These are phyloP conservation scores for Chlorophyllum brunneum DNA, from an alignment of 768 basidiomycete species.

Conservation along the genomic window DNA sequence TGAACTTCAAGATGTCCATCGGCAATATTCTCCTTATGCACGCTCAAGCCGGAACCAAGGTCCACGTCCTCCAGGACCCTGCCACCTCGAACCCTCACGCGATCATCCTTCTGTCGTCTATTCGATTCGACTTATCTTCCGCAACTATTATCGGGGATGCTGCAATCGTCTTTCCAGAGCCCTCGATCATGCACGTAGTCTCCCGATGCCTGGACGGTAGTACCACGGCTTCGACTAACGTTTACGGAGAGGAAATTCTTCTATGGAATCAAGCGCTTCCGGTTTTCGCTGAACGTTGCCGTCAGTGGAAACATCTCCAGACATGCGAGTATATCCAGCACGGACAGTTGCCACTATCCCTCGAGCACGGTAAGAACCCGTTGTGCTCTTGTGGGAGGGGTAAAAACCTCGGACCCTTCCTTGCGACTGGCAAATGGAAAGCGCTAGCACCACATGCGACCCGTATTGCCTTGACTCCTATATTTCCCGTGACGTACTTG, in stretches of 20 bases:
- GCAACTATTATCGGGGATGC: conserved; percentile 51
- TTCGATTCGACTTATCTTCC: conserved; percentile 44
- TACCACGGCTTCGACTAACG: conserved; percentile 15
- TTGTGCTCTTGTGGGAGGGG: conserved; percentile 54
- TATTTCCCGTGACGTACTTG: conserved; percentile 50
- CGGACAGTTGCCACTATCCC: conserved; percentile 33
- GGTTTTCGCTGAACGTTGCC: conserved; percentile 47
- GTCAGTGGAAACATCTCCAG: conserved; percentile 43
- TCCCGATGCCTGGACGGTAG: conserved; percentile 7
- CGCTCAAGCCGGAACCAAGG: neutral
- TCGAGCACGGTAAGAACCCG: conserved; percentile 33
- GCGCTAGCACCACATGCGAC: conserved; percentile 40
- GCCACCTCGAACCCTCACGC: conserved; percentile 22
- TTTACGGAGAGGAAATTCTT: conserved; percentile 29
- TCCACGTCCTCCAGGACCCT: neutral
- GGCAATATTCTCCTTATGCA: conserved; percentile 16
- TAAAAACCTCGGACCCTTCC: conserved; percentile 38
- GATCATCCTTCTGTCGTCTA: conserved; percentile 40
- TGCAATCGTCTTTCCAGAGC: conserved; percentile 38
- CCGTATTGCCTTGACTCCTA: conserved; percentile 46
- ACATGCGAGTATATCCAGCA: conserved; percentile 43
- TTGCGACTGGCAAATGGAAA: conserved; percentile 30
- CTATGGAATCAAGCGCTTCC: conserved; percentile 54
- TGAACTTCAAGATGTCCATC: conserved; percentile 23
- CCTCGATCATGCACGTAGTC: conserved; percentile 18